A percentile compares a stretch with the other conserved stretches of the same genome.
Conservation (phyloP, 2,329 filamentous ascomycete genomes). For the Fusarium caatingaense region DNA sequence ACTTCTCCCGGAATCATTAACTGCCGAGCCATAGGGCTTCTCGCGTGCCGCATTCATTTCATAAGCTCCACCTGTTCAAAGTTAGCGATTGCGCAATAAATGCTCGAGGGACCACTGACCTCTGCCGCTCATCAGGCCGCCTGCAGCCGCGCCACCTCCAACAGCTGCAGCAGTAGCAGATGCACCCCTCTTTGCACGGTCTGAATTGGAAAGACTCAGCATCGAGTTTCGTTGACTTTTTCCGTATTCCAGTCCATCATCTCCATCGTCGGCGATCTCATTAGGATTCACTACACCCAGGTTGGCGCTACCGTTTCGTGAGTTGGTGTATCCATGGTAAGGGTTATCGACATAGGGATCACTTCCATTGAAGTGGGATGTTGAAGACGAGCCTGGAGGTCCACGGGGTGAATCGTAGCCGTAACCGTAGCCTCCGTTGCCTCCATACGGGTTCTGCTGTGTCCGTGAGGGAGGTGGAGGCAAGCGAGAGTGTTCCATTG, state of each 20-base stretch:
- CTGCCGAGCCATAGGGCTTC: conserved; percentile 72
- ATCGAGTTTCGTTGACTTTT: conserved; percentile 66
- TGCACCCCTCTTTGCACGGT: conserved; percentile 43
- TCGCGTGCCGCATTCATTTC: conserved; percentile 58
- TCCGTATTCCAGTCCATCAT: conserved; percentile 78
- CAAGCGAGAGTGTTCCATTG: conserved; percentile 59
- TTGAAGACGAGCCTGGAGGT: conserved; percentile 28
- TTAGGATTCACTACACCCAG: conserved; percentile 78
- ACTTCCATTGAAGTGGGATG: conserved; percentile 43
- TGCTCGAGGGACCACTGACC: conserved; percentile 27
- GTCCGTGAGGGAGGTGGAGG: conserved; percentile 54
- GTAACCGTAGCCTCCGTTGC: conserved; percentile 42
- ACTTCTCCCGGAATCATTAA: conserved; percentile 66
- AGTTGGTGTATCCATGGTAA: conserved; percentile 67
- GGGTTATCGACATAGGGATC: conserved; percentile 71
- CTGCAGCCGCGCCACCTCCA: conserved; percentile 58
- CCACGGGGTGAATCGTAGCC: conserved; percentile 41
- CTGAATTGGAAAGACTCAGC: conserved; percentile 65
- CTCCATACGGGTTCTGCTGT: conserved; percentile 43
- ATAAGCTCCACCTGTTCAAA: conserved; percentile 44
- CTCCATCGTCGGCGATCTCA: conserved; percentile 86
- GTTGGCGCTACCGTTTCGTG: conserved; percentile 58
- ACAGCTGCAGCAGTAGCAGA: conserved; percentile 57
- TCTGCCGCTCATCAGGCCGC: conserved; percentile 50
- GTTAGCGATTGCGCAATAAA: conserved; percentile 16